phyloP scores from a whole-genome alignment of 208 protist genomes.

The Acanthamoeba castellanii region DNA sequence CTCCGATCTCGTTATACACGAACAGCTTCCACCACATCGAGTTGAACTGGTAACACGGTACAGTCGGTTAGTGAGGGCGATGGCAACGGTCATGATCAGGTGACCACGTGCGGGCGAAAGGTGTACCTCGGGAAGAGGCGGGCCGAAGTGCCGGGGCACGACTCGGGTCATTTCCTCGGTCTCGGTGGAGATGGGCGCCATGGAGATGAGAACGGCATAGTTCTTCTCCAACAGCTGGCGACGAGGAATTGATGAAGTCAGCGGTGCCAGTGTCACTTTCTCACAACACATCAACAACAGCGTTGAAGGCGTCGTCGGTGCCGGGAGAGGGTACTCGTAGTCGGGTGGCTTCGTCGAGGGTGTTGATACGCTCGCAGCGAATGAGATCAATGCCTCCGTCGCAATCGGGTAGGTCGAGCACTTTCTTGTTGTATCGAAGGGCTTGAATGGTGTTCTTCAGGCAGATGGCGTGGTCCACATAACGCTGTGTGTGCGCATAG shows the following conservation, averaged over 20 bases:
- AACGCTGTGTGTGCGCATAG: conserved; percentile 62
- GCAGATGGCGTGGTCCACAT: conserved; percentile 80
- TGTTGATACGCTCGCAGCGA: conserved; percentile 85
- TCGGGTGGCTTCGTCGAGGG: conserved; percentile 82
- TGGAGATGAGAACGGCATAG: conserved; percentile 88
- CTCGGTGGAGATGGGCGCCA: conserved; percentile 87
- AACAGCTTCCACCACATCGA: conserved; percentile 88
- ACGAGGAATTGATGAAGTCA: neutral
- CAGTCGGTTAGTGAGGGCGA: too few species aligned
- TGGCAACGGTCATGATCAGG: neutral
- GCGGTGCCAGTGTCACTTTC: too few species aligned
- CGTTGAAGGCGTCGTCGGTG: neutral
- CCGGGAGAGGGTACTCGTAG: conserved; percentile 48
- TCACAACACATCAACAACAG: too few species aligned
- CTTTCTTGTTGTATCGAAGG: conserved; percentile 72
- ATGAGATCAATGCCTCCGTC: conserved; percentile 81
- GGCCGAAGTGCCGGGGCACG: conserved; percentile 86
- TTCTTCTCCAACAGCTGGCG: conserved; percentile 84
- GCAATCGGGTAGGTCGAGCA: conserved; percentile 46
- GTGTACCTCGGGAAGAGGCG: conserved; percentile 85
- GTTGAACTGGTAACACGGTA: conserved; percentile 70
- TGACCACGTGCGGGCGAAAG: neutral
- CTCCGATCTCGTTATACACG: conserved; percentile 80
- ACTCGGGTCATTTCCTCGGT: conserved; percentile 73
- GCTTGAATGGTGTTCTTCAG: conserved; percentile 78